phyloP scores from a whole-genome alignment of 805 yeast species.

The Komagataella kurtzmanii region DNA sequence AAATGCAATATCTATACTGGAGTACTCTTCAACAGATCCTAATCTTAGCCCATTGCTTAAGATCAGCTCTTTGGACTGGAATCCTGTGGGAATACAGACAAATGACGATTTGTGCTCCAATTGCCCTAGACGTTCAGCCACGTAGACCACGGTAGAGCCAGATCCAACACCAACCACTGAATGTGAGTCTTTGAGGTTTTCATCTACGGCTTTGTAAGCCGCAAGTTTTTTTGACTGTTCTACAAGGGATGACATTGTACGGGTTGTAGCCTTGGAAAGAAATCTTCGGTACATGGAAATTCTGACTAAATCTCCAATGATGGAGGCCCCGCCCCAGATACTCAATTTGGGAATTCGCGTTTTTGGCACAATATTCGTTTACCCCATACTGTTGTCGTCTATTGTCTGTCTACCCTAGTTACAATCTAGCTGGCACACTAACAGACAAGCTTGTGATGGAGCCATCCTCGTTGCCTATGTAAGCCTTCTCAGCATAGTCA shows the following conservation, averaged over 20 bases:
- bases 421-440: neutral
- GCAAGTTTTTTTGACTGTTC: conserved; percentile 85
- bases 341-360: neutral
- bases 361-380: neutral
- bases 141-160: conserved; percentile 95
- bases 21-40: conserved; percentile 75
- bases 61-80: conserved; percentile 83
- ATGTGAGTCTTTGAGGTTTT: conserved; percentile 55
- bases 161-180: conserved; percentile 88
- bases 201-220: conserved; percentile 88
- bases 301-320: neutral
- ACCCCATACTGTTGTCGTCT: neutral
- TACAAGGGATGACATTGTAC: conserved; percentile 21
- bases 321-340: neutral
- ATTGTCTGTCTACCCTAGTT: neutral
- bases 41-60: conserved; percentile 65
- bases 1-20: conserved; percentile 80
- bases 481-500: conserved; percentile 62
- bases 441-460: neutral
- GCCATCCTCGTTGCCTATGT: conserved; percentile 84
- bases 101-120: conserved; percentile 35
- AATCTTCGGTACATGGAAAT: neutral
- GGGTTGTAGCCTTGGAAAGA: neutral
- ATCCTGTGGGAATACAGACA: conserved; percentile 90
- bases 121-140: conserved; percentile 87